Conservation (phyloP, 768 basidiomycete genomes). For the Mycena olivaceomarginata region DNA sequence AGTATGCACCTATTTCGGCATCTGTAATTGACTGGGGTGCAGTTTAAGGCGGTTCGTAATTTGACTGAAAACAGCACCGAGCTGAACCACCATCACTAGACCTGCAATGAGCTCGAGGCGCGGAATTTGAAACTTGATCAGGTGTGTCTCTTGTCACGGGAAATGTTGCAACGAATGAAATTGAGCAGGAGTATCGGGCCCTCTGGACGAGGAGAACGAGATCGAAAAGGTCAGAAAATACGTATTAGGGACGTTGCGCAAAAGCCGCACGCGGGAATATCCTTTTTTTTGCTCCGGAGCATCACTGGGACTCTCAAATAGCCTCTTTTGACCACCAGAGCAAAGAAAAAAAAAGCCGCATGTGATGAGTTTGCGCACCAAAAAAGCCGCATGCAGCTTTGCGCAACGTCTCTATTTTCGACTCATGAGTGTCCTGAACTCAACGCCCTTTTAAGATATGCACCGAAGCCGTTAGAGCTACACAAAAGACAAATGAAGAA, state of each 20-base stretch:
- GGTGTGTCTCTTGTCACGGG: background rate
- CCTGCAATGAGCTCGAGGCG: constrained; percentile 8
- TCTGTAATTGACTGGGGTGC: background rate
- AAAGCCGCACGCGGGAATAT: too few species aligned
- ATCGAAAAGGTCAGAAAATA: background rate
- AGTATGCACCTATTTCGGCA: background rate
- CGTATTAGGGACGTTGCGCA: too few species aligned
- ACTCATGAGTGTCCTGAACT: background rate
- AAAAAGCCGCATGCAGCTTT: too few species aligned
- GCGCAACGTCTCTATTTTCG: too few species aligned
- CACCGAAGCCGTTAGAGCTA: background rate
- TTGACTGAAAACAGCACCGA: background rate
- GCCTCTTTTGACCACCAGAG: too few species aligned
- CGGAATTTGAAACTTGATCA: background rate
- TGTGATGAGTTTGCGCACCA: too few species aligned
- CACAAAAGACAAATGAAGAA: background rate
- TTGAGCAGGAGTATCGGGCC: background rate
- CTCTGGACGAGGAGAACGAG: background rate
- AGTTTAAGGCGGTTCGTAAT: background rate
- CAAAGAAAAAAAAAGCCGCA: too few species aligned
- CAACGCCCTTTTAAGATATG: background rate
- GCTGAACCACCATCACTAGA: background rate
- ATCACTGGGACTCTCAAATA: too few species aligned
- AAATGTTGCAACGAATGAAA: background rate
- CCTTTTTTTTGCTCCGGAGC: too few species aligned